phyloP scores from a whole-genome alignment of 139 green algal genomes.

The Picochlorum sp. region DNA sequence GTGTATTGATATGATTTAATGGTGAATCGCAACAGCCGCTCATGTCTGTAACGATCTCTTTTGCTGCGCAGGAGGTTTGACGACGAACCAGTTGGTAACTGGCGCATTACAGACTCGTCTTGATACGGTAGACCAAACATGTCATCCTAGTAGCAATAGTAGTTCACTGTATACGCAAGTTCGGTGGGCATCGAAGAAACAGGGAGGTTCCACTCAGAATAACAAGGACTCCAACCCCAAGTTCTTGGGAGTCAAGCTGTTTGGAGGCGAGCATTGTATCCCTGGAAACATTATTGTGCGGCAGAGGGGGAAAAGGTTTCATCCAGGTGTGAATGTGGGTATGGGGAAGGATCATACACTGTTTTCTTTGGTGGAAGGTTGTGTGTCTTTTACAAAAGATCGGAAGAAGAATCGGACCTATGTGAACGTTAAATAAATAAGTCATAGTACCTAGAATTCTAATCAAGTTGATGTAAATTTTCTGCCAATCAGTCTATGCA shows the following conservation, averaged over 20 bases:
- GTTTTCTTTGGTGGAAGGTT: constrained; percentile 61
- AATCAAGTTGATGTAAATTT: too few species aligned
- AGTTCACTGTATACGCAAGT: background rate
- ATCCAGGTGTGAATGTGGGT: constrained; percentile 73
- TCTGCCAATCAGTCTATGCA: too few species aligned
- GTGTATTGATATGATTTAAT: too few species aligned
- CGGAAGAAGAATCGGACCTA: constrained; percentile 22
- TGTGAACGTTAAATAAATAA: constrained; percentile 9
- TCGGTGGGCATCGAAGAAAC: constrained; percentile 65
- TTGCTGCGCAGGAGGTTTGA: too few species aligned
- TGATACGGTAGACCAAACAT: too few species aligned
- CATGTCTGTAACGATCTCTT: too few species aligned
- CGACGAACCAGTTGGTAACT: too few species aligned
- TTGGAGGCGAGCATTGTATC: constrained; percentile 58
- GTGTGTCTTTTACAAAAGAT: constrained; percentile 54
- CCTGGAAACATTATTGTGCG: constrained; percentile 88
- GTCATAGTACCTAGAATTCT: too few species aligned
- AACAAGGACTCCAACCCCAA: constrained; percentile 74
- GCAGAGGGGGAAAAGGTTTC: constrained; percentile 84
- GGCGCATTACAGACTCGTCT: too few species aligned
- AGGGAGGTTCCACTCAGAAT: constrained; percentile 75
- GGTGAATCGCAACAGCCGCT: too few species aligned
- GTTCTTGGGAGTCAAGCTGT: constrained; percentile 85
- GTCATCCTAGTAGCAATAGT: background rate
- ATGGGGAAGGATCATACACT: constrained; percentile 85